A percentile compares a stretch with the other conserved stretches of the same genome.
phyloP scores from a whole-genome alignment of 2,329 filamentous ascomycete species.

The Neonectria hederae region DNA sequence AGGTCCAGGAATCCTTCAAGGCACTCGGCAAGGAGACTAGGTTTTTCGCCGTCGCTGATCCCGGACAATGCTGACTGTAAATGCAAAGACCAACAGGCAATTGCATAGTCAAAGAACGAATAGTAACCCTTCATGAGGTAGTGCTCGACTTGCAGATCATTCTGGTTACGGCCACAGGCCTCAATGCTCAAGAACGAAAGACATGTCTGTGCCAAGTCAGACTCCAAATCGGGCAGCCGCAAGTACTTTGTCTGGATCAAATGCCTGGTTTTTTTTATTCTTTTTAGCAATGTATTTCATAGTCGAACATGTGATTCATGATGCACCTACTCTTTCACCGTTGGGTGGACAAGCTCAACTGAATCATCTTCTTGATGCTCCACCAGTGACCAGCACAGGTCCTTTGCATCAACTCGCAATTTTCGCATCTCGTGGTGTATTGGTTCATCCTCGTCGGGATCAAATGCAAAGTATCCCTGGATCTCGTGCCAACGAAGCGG shows the following conservation, averaged over 20 bases:
- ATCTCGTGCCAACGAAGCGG: conserved; percentile 28
- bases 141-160: neutral
- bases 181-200: conserved; percentile 17
- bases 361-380: conserved; percentile 20
- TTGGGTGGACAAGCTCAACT: conserved; percentile 22
- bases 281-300: neutral
- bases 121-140: conserved; percentile 6
- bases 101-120: conserved; percentile 18
- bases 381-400: conserved; percentile 20
- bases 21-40: neutral
- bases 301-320: neutral
- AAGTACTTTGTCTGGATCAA: neutral
- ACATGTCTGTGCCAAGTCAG: conserved; percentile 8
- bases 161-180: neutral
- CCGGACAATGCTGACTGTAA: conserved; percentile 3
- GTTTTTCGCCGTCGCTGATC: neutral
- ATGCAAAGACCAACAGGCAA: conserved; percentile 18
- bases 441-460: conserved; percentile 12
- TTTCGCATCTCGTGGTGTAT: neutral
- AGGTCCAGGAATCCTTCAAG: neutral
- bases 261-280: no score
- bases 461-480: conserved; percentile 20
- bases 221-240: neutral
- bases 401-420: conserved; percentile 6
- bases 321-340: conserved; percentile 15